These are phyloP conservation scores for Tetrastigma voinierianum DNA, from an alignment of 164 flowering plant genomes.

Conservation along the genomic window DNA sequence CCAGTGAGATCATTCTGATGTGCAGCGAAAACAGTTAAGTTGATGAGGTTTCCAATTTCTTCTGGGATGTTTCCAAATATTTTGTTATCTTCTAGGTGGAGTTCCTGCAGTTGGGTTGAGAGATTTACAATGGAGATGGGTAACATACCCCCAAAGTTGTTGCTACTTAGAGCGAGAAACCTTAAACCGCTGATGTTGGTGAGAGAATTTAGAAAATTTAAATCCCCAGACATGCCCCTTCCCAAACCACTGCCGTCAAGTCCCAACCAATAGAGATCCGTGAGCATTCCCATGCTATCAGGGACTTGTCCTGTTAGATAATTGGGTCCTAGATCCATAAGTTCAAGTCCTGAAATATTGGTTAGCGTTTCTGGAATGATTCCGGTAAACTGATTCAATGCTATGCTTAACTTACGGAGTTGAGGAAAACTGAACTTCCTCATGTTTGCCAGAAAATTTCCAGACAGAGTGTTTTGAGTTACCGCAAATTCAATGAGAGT, in stretches of 20 bases:
- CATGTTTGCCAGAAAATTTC: constrained; percentile 24
- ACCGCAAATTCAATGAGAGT: no score
- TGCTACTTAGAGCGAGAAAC: not conserved
- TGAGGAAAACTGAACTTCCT: constrained; percentile 27
- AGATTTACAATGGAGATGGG: no score
- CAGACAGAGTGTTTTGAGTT: no score
- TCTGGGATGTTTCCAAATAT: no score
- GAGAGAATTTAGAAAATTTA: constrained; percentile 23
- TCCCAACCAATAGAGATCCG: not conserved
- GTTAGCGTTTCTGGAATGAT: constrained; percentile 11
- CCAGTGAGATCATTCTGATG: no score
- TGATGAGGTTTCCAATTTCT: no score
- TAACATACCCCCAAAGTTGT: no score
- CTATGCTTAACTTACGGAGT: not conserved
- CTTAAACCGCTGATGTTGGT: constrained; percentile 24
- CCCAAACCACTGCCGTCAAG: constrained; percentile 11
- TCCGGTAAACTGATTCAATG: constrained; percentile 9
- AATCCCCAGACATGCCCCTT: constrained; percentile 8
- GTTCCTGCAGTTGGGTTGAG: no score
- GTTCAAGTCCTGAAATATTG: constrained; percentile 8
- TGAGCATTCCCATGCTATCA: not conserved
- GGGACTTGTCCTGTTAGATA: constrained; percentile 12
- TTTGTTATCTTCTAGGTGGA: no score
- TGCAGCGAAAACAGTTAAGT: no score
- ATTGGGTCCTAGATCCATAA: not conserved